phyloP scores from a whole-genome alignment of 257 asterid species.

The Primulina huaijiensis region DNA sequence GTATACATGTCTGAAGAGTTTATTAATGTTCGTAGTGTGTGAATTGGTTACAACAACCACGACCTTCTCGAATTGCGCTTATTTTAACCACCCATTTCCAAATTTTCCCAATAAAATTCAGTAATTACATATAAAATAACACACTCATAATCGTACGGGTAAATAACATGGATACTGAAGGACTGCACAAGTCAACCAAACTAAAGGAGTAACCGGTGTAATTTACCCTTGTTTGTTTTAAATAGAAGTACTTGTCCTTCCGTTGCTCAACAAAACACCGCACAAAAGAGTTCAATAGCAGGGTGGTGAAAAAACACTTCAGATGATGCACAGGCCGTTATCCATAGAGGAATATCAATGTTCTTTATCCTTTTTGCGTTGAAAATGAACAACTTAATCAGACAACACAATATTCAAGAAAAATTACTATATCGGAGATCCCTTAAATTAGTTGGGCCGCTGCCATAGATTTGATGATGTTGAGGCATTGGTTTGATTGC shows the following conservation, averaged over 20 bases:
- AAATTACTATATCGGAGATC: conserved; percentile 6
- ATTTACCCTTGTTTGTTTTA: neutral
- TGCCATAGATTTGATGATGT: conserved; percentile 4
- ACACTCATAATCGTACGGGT: neutral
- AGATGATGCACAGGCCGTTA: conserved; percentile 14
- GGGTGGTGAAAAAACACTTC: conserved; percentile 25
- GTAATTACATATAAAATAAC: neutral
- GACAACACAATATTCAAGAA: conserved; percentile 22
- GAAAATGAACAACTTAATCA: conserved; percentile 24
- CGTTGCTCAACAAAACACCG: neutral
- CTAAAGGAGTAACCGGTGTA: neutral
- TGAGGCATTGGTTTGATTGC: neutral
- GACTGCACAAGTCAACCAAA: neutral
- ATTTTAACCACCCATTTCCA: neutral
- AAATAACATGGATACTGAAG: neutral
- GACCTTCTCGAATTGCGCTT: neutral
- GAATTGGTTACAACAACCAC: neutral
- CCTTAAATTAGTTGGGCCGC: conserved; percentile 20
- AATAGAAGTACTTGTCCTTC: neutral
- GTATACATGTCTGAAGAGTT: neutral
- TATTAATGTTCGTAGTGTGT: neutral
- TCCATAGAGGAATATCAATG: neutral
- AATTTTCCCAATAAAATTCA: neutral
- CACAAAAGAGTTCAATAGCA: conserved; percentile 11
- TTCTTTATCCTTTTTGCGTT: conserved; percentile 3